Evolutionary conservation across 2,329 filamentous ascomycete species (phyloP).

Genomic region (Xylariomycetidae sp.): DNA sequence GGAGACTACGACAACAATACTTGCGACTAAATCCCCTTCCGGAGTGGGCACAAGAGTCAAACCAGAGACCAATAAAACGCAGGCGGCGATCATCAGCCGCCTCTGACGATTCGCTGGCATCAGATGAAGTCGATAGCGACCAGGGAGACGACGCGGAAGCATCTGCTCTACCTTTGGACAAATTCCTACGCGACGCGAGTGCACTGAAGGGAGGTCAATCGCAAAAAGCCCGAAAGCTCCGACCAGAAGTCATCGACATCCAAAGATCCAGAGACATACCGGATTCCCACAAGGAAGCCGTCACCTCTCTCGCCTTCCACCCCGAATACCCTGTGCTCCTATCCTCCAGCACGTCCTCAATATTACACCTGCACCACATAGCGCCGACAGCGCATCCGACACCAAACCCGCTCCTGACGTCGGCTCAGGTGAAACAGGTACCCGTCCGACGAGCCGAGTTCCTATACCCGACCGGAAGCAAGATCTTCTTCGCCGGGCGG

Average conservation of each 20-base stretch:
- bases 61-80: slow-evolving; percentile 46
- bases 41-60: slow-evolving; percentile 52
- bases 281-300: slow-evolving; percentile 70
- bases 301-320: slow-evolving; percentile 85
- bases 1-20: slow-evolving; percentile 74
- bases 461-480: slow-evolving; percentile 64
- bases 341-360: slow-evolving; percentile 80
- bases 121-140: slow-evolving; percentile 17
- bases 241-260: slow-evolving; percentile 85
- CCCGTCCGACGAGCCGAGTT: slow-evolving; percentile 84
- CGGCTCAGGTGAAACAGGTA: slow-evolving; percentile 77
- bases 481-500: slow-evolving; percentile 83
- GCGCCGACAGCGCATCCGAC: slow-evolving; percentile 68
- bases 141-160: slow-evolving; percentile 44
- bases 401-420: slow-evolving; percentile 86
- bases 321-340: slow-evolving; percentile 82
- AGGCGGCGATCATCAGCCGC: slow-evolving; percentile 47
- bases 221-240: slow-evolving; percentile 64
- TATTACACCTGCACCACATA: slow-evolving; percentile 86
- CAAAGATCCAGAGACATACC: slow-evolving; percentile 84
- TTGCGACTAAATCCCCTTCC: slow-evolving; percentile 55
- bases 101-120: slow-evolving; percentile 27
- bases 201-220: slow-evolving; percentile 54
- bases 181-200: slow-evolving; percentile 70
- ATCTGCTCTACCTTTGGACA: slow-evolving; percentile 72